Base-by-base conservation (phyloP, 306 rosid species). In the Quercus dentata region DNA sequence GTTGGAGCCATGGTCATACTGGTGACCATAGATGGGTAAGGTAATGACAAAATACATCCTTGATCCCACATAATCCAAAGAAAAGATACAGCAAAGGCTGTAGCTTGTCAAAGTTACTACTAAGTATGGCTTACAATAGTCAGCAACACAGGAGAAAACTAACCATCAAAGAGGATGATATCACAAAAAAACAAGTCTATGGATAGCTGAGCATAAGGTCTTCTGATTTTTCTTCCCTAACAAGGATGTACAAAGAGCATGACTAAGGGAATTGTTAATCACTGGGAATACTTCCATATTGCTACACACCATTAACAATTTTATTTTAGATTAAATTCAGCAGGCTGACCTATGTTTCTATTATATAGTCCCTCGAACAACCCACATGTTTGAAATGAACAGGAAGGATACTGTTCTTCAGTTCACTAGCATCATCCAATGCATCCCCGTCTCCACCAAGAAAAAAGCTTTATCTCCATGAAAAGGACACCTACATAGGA, bases 401-500 rank as follows among this genome's bases (percentile, higher is more conserved):
- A 67, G 52, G 65, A 31, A 51, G 27, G 76, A 71, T 69, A 80
- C 84, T 33, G 4, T 56, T 1, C 70, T 79, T 77, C 71, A 63
- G 67, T 57, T 72, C 74, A 57, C 65, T 64, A 70, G 61, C 56
- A 63, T 64, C 54, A 58, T 18, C 28, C 35, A 1, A 18, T 10
- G 72, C 38, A 64, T 69, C 58, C 44, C 58, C 75, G 68, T 82
- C 87, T 89, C 27, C 82, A 81, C 65, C 21, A 61, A 67, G 71
- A 61, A 44, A 75, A 49, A 0, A 52, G 78, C 25, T 38, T 1
- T 38, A 38, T 38, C 46, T 38, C 46, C 46, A 7, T 38, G 46
- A 38, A 7, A 38, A 38, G 11, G 46, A 65, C 30, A 80, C 89
- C 86, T 91, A 28, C 76, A 78, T 49, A 69, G 79, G 70, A 87